Conservation (phyloP, 805 yeast species). For the Ogataea parapolymorpha region DNA sequence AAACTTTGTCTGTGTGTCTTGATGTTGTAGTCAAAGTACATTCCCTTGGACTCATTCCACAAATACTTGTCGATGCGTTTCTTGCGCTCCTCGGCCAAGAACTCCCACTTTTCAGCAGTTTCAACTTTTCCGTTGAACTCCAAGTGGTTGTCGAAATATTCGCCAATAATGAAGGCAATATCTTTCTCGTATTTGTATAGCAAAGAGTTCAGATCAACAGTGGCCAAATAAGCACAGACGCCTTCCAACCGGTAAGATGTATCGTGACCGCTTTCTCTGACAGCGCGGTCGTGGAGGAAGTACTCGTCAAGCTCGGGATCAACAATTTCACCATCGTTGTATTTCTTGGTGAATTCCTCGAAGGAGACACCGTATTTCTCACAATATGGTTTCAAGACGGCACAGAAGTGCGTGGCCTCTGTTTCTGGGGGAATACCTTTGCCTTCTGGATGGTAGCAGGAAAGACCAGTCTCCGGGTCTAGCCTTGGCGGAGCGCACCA, state of each 20-base stretch:
- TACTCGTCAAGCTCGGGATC: slow-evolving; percentile 88
- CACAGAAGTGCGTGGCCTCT: slow-evolving; percentile 81
- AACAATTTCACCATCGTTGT: slow-evolving; percentile 59
- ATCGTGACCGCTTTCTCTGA: slow-evolving; percentile 95
- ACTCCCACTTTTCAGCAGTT: slow-evolving; percentile 55
- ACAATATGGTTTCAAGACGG: slow-evolving; percentile 66
- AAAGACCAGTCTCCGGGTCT: slow-evolving; percentile 71
- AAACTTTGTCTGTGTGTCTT: slow-evolving; percentile 49
- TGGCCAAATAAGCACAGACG: slow-evolving; percentile 82
- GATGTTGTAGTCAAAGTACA: slow-evolving; percentile 82
- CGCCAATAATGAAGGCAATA: slow-evolving; percentile 62
- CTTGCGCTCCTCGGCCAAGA: slow-evolving; percentile 54
- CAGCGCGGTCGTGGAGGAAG: slow-evolving; percentile 89
- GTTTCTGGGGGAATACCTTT: slow-evolving; percentile 96
- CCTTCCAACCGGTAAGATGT: slow-evolving; percentile 90
- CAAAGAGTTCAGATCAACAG: slow-evolving; percentile 83
- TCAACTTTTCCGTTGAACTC: slow-evolving; percentile 41
- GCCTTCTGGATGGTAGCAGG: slow-evolving; percentile 89
- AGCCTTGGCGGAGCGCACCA: slow-evolving; percentile 77
- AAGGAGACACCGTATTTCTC: slow-evolving; percentile 54
- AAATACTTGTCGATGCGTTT: slow-evolving; percentile 58
- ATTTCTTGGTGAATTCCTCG: slow-evolving; percentile 63
- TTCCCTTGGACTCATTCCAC: slow-evolving; percentile 80
- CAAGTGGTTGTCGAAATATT: slow-evolving; percentile 51
- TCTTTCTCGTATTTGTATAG: slow-evolving; percentile 88